phyloP scores from a whole-genome alignment of 331 rosid genomes.

The Phaseolus coccineus region DNA sequence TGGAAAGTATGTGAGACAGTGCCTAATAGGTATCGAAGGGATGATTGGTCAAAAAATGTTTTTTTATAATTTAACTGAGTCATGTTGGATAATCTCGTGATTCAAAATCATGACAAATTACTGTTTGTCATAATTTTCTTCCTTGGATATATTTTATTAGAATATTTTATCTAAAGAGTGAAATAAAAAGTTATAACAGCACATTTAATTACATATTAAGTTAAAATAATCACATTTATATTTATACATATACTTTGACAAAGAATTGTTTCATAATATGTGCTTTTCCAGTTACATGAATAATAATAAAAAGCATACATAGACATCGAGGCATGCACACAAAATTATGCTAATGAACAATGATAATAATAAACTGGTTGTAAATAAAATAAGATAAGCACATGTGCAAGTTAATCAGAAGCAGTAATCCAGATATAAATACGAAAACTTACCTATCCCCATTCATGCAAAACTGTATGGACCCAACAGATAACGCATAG shows the following conservation, averaged over 20 bases:
- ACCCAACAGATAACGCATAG: conserved; percentile 69
- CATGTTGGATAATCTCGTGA: too few relatives aligned
- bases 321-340: neutral
- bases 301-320: too few relatives aligned
- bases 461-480: conserved; percentile 74
- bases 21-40: too few relatives aligned
- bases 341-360: neutral
- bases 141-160: too few relatives aligned
- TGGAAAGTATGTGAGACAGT: too few relatives aligned
- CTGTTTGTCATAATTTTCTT: too few relatives aligned
- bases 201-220: neutral
- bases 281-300: neutral
- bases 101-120: too few relatives aligned
- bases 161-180: neutral
- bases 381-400: neutral
- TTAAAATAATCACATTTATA: too few relatives aligned
- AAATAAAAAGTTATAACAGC: too few relatives aligned
- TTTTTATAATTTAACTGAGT: too few relatives aligned
- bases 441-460: conserved; percentile 69
- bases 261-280: neutral
- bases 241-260: neutral
- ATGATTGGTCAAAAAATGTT: too few relatives aligned
- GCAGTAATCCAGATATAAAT: conserved; percentile 30
- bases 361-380: too few relatives aligned
- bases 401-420: conserved; percentile 19